Evolutionary conservation across 768 basidiomycete genomes (phyloP).

Genomic region (Rhizopogon vinicolor): DNA sequence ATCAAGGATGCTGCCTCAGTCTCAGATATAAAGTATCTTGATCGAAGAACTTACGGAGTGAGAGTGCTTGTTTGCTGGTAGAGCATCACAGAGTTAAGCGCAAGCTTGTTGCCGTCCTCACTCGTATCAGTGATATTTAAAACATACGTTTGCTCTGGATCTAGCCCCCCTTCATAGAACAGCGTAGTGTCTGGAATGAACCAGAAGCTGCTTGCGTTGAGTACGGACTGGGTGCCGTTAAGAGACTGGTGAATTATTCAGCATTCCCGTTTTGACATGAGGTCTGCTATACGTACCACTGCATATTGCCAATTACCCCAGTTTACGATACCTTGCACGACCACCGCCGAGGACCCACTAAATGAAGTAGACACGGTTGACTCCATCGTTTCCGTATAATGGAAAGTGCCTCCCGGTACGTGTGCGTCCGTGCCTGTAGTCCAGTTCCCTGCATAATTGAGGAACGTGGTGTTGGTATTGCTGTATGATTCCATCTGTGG

Average conservation of each 20-base stretch:
- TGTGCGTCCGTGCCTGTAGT: background rate
- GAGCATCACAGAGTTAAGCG: slow-evolving; percentile 11
- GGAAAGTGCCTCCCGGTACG: slow-evolving; percentile 3
- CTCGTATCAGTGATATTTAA: slow-evolving; percentile 8
- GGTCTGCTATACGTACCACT: slow-evolving; percentile 12
- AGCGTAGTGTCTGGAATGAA: slow-evolving; percentile 13
- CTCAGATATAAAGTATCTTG: background rate
- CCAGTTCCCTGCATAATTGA: slow-evolving; percentile 13
- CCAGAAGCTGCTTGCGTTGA: slow-evolving; percentile 19
- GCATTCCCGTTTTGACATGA: background rate
- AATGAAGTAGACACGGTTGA: slow-evolving; percentile 5
- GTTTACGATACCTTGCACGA: slow-evolving; percentile 12
- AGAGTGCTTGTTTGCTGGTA: slow-evolving; percentile 3
- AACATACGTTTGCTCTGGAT: slow-evolving; percentile 5
- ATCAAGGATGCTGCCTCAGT: background rate
- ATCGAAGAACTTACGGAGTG: background rate
- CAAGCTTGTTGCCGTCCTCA: slow-evolving; percentile 2
- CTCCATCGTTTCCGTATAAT: slow-evolving; percentile 1
- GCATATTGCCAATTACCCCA: slow-evolving; percentile 21
- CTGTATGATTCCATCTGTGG: background rate
- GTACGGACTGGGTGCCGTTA: background rate
- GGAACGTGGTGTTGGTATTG: slow-evolving; percentile 9
- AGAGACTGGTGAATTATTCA: background rate
- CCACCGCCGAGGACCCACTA: slow-evolving; percentile 5
- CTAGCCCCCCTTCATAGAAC: slow-evolving; percentile 9